Evolutionary conservation across 2,329 filamentous ascomycete genomes (phyloP), one percentile per base, ranked within the genome.

Genomic region (Metarhizium album): DNA sequence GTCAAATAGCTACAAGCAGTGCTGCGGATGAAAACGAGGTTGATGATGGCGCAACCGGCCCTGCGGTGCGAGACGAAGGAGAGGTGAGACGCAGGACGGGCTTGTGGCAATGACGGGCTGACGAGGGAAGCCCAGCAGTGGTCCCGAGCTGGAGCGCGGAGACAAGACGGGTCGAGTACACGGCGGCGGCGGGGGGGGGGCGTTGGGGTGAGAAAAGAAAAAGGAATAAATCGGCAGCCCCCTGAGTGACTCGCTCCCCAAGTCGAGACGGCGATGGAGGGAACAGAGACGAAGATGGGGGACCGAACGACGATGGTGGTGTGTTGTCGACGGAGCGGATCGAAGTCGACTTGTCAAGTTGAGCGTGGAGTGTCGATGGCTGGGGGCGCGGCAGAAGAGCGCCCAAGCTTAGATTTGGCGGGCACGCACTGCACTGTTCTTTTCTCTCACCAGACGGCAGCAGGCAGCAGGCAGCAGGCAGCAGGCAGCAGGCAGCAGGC

Each of bases 61-160:
- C 56, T 48, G 58, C 57, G 54, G 56, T 57, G 57, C 53, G 52
- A 53, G 56, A 54, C 52, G 47, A 53, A 45, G 37, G n/a, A 47
- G 24, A 18, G 37, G 31, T 14, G 9, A 27, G 31, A 27, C 16
- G 27, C 27, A 29, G 27, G 31, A 23, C 43, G 45, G 40, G 27
- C 9, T n/a, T 9, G n/a, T 37, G 50, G 49, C 48, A 56, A 49
- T 54, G 58, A 49, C 53, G 45, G 40, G 40, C 9, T 24, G 18
- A 24, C 20, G 40, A 42, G 40, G 43, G 22, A 22, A 45, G 31
- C 37, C 47, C 18, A 35, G 42, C 29, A 37, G 45, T 38, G 43
- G 42, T 6, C 42, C 13, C 31, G 9, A 29, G 18, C 37, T 18
- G 20, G 16, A 40, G 8, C 14, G 18, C 37, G 7, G n/a, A 40